phyloP scores from a whole-genome alignment of 2,329 filamentous ascomycete species.

The Sporothrix protearum region DNA sequence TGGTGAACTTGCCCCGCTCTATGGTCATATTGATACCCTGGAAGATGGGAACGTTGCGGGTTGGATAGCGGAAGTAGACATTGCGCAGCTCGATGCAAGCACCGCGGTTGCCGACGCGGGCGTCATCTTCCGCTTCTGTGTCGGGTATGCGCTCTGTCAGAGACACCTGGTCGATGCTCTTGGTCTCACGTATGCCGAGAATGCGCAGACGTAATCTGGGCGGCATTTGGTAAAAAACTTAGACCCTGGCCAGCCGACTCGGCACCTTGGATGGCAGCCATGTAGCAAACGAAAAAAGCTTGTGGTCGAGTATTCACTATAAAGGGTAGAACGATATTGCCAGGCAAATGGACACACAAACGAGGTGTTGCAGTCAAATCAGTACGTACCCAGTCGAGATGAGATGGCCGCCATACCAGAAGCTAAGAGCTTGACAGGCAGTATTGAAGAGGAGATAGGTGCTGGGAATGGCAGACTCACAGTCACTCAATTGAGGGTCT shows the following conservation, averaged over 20 bases:
- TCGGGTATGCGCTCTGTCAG: conserved; percentile 42
- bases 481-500: conserved; percentile 54
- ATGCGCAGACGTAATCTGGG: conserved; percentile 59
- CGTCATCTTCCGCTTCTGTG: conserved; percentile 38
- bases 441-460: too few relatives aligned
- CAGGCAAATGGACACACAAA: background rate
- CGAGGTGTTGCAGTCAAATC: too few relatives aligned
- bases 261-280: conserved; percentile 64
- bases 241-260: conserved; percentile 66
- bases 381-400: conserved; percentile 39
- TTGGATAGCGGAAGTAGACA: conserved; percentile 59
- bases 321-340: background rate
- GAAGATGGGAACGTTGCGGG: conserved; percentile 55
- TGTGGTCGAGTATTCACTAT: conserved; percentile 45
- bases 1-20: conserved; percentile 64
- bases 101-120: conserved; percentile 12
- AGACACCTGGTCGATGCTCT: conserved; percentile 37
- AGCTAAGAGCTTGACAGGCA: conserved; percentile 59
- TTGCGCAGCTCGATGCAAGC: conserved; percentile 56
- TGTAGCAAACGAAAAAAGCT: conserved; percentile 58
- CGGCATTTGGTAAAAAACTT: conserved; percentile 62
- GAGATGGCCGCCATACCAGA: conserved; percentile 64
- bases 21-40: conserved; percentile 61
- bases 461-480: background rate
- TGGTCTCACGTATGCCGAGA: conserved; percentile 48